Conservation (phyloP, 2,329 filamentous ascomycete species). For the Mollisiaceae sp. region DNA sequence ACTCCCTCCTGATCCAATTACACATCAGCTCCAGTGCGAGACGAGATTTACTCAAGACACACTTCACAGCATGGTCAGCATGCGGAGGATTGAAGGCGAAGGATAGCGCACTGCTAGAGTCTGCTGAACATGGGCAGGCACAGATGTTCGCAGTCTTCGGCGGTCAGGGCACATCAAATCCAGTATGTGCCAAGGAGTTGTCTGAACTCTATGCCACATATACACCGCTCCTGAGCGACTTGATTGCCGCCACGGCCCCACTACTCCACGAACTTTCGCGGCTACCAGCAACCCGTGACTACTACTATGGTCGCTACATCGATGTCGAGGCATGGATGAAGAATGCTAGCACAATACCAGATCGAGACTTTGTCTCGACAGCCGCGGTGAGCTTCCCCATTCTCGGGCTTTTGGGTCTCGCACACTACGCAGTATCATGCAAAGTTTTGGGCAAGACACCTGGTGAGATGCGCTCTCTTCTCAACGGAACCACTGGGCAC, state of each 20-base stretch:
- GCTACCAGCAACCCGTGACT: slow-evolving; percentile 8
- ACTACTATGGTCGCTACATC: slow-evolving; percentile 10
- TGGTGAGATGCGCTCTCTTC: slow-evolving; percentile 68
- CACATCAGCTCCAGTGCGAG: background rate
- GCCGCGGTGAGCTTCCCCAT: slow-evolving; percentile 92
- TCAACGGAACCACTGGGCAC: slow-evolving; percentile 88
- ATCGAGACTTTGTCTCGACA: slow-evolving; percentile 88
- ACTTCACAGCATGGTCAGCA: slow-evolving; percentile 1
- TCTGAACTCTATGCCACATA: slow-evolving; percentile 6
- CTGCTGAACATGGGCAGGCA: slow-evolving; percentile 6
- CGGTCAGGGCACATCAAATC: slow-evolving; percentile 5
- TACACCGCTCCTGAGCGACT: background rate
- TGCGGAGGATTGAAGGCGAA: background rate
- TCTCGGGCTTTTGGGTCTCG: slow-evolving; percentile 91
- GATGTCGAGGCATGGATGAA: slow-evolving; percentile 54
- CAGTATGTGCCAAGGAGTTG: slow-evolving; percentile 3
- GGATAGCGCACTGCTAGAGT: slow-evolving; percentile 6
- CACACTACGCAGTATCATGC: slow-evolving; percentile 91
- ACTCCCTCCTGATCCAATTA: background rate
- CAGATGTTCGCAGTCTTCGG: slow-evolving; percentile 4
- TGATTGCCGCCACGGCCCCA: background rate
- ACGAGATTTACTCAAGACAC: background rate
- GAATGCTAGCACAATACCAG: slow-evolving; percentile 84
- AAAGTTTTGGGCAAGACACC: slow-evolving; percentile 80
- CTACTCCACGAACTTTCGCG: slow-evolving; percentile 4